Percentiles rank a stretch among this genome's conserved stretches.
Evolutionary conservation across 2,329 filamentous ascomycete species (phyloP).

Genomic region (Zymoseptoria pseudotritici): DNA sequence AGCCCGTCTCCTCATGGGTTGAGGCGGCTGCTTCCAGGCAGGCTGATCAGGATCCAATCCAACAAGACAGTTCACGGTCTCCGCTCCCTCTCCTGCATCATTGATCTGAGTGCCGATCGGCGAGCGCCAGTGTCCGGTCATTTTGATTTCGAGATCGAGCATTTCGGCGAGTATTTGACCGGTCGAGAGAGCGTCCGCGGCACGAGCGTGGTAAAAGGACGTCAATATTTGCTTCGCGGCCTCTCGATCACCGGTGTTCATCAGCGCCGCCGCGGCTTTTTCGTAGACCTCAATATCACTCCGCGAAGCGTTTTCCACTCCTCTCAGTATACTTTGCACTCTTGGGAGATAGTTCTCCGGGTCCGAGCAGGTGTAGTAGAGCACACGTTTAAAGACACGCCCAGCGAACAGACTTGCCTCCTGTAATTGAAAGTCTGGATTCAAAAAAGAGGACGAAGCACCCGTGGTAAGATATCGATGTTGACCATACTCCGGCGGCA

Average conservation of each 20-base stretch:
- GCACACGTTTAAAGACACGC: constrained; percentile 14
- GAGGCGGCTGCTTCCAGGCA: constrained; percentile 15
- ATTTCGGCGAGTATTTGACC: constrained; percentile 10
- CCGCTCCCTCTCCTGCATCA: constrained; percentile 26
- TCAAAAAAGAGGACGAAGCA: constrained; percentile 28
- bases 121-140: constrained; percentile 6
- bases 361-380: constrained; percentile 17
- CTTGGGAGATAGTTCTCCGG: constrained; percentile 10
- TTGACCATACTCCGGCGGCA: constrained; percentile 28
- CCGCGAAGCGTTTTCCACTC: constrained; percentile 13
- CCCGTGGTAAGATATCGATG: constrained; percentile 32
- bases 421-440: constrained; percentile 27
- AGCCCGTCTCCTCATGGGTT: constrained; percentile 3
- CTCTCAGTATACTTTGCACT: constrained; percentile 13
- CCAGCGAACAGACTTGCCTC: constrained; percentile 17
- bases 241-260: constrained; percentile 11
- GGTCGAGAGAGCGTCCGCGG: constrained; percentile 5
- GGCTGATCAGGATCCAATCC: constrained; percentile 20
- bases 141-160: constrained; percentile 12
- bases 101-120: constrained; percentile 24
- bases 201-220: constrained; percentile 12
- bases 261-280: constrained; percentile 8
- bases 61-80: constrained; percentile 32
- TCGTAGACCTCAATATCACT: constrained; percentile 11
- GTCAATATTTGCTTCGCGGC: constrained; percentile 14